Evolutionary conservation across 2,329 filamentous ascomycete species (phyloP).

Genomic region (Didymella lethalis): DNA sequence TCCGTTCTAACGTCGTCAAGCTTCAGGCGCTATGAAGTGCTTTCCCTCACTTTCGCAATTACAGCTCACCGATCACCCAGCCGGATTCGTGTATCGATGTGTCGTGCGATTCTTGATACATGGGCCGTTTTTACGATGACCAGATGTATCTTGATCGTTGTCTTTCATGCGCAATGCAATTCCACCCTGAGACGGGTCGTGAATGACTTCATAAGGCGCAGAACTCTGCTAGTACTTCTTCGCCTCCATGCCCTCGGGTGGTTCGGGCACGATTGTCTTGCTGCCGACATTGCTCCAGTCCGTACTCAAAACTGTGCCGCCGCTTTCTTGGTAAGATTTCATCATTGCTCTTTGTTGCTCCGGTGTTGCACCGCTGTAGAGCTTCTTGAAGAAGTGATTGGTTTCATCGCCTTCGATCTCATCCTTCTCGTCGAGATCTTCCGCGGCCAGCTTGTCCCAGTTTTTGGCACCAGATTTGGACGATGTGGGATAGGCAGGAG

Average conservation of each 20-base stretch:
- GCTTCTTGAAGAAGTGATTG: constrained; percentile 86
- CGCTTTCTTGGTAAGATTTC: constrained; percentile 95
- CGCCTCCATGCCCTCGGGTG: constrained; percentile 79
- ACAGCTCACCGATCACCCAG: neutral
- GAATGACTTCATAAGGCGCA: neutral
- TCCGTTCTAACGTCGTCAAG: neutral
- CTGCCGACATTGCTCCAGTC: constrained; percentile 85
- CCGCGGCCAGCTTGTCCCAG: constrained; percentile 80
- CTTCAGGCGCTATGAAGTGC: neutral
- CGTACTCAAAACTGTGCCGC: constrained; percentile 90
- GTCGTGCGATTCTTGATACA: no score
- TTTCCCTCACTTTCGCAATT: neutral
- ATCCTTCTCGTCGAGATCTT: constrained; percentile 63
- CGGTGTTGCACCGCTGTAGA: constrained; percentile 78
- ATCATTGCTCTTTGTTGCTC: constrained; percentile 94
- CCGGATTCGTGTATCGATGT: neutral
- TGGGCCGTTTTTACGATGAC: no score
- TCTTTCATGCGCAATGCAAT: neutral
- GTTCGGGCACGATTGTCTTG: constrained; percentile 73
- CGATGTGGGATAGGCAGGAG: constrained; percentile 82
- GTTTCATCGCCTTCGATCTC: constrained; percentile 67
- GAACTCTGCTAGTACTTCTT: constrained; percentile 66
- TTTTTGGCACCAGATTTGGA: constrained; percentile 84
- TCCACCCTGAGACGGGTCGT: no score
- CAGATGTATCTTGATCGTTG: no score